phyloP scores from a whole-genome alignment of 2,329 filamentous ascomycete species.

The Celoporthe dispersa region DNA sequence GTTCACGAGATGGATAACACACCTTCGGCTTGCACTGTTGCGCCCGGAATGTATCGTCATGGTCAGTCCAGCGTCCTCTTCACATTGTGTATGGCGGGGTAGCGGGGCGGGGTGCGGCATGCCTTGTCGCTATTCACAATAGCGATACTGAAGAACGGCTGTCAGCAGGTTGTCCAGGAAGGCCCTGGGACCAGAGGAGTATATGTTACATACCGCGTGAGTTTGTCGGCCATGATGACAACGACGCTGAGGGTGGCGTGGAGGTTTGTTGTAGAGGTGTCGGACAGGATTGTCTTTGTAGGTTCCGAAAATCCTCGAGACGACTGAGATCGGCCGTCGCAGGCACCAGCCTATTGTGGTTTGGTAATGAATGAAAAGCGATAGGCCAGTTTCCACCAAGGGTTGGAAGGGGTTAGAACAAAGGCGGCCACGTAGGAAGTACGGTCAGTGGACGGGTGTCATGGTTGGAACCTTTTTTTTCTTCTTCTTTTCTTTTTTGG shows the following conservation, averaged over 20 bases:
- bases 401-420: slow-evolving; percentile 10
- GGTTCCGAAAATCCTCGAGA: slow-evolving; percentile 8
- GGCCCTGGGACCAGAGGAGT: background rate
- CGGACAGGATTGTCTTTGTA: slow-evolving; percentile 10
- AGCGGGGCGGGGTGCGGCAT: slow-evolving; percentile 44
- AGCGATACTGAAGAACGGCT: slow-evolving; percentile 74
- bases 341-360: slow-evolving; percentile 7
- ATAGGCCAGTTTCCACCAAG: slow-evolving; percentile 14
- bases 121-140: slow-evolving; percentile 99
- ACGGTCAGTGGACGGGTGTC: background rate
- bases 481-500: background rate
- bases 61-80: slow-evolving; percentile 41
- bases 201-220: slow-evolving; percentile 73
- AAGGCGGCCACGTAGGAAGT: slow-evolving; percentile 5
- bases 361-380: slow-evolving; percentile 18
- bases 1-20: slow-evolving; percentile 33
- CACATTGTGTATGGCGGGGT: slow-evolving; percentile 40
- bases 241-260: slow-evolving; percentile 7
- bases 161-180: slow-evolving; percentile 30
- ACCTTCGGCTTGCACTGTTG: slow-evolving; percentile 86
- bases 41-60: slow-evolving; percentile 35
- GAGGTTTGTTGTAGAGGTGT: slow-evolving; percentile 23
- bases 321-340: slow-evolving; percentile 5
- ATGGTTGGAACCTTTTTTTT: background rate
- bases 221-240: slow-evolving; percentile 81